Percentiles rank a stretch among this genome's conserved stretches.
Evolutionary conservation across 768 basidiomycete genomes (phyloP).

Genomic region (Suillus alpinus): DNA sequence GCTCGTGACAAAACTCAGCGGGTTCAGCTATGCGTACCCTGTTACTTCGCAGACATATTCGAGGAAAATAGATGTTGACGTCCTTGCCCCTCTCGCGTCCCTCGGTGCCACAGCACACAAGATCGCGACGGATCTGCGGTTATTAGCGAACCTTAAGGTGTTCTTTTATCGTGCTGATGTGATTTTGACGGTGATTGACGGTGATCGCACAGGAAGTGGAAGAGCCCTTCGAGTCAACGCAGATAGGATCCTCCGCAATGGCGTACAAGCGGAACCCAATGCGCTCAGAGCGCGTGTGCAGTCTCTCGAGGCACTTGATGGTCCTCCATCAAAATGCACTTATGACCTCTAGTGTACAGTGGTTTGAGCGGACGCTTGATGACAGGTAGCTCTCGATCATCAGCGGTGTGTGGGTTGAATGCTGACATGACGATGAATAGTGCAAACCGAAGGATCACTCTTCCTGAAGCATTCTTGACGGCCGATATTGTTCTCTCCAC

Average conservation of each 20-base stretch:
- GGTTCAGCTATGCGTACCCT: conserved; percentile 93
- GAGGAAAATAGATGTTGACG: conserved; percentile 94
- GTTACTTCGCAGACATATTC: conserved; percentile 99
- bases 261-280: conserved; percentile 99
- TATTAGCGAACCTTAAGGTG: conserved; percentile 92
- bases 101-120: conserved; percentile 96
- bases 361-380: conserved; percentile 98
- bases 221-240: conserved; percentile 98
- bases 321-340: conserved; percentile 93
- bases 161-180: background rate
- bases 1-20: conserved; percentile 86
- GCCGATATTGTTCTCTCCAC: conserved; percentile 96
- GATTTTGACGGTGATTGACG: background rate
- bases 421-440: conserved; percentile 36
- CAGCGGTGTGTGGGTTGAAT: background rate
- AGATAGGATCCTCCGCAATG: conserved; percentile 97
- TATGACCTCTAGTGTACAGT: conserved; percentile 93
- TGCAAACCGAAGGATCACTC: conserved; percentile 93
- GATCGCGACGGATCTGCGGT: conserved; percentile 91
- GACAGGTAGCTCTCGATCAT: conserved; percentile 60
- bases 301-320: conserved; percentile 94
- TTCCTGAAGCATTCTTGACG: conserved; percentile 96
- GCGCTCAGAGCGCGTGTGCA: conserved; percentile 97
- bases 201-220: conserved; percentile 77
- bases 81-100: conserved; percentile 85